Conservation (phyloP, 2,329 filamentous ascomycete species). For the Orbilia ellipsospora region DNA sequence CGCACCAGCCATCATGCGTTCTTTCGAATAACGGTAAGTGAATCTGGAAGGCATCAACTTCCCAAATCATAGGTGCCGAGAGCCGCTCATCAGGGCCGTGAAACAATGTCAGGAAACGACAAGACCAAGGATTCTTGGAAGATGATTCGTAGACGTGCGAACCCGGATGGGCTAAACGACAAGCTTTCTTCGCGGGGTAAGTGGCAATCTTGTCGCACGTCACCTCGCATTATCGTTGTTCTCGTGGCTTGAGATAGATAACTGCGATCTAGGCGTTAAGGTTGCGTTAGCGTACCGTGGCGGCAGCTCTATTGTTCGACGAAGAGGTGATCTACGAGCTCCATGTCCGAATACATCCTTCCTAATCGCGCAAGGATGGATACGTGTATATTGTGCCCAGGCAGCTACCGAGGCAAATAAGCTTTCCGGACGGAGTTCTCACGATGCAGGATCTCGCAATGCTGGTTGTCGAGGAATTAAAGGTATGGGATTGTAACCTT, state of each 20-base stretch:
- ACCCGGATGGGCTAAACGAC: constrained; percentile 32
- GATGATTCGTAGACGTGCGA: constrained; percentile 30
- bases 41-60: constrained; percentile 15
- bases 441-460: too few relatives aligned
- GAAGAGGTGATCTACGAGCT: constrained; percentile 31
- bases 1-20: constrained; percentile 6
- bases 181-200: constrained; percentile 52
- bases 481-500: constrained; percentile 5
- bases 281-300: constrained; percentile 16
- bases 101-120: constrained; percentile 38
- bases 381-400: constrained; percentile 46
- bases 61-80: constrained; percentile 30
- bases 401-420: constrained; percentile 50
- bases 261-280: neutral
- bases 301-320: constrained; percentile 20
- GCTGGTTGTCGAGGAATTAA: neutral
- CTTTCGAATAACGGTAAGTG: constrained; percentile 3
- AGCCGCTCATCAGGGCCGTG: constrained; percentile 38
- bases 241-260: constrained; percentile 19
- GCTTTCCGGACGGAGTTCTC: constrained; percentile 21
- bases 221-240: constrained; percentile 26
- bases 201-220: constrained; percentile 43
- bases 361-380: constrained; percentile 45
- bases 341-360: constrained; percentile 25
- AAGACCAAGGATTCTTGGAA: constrained; percentile 38